Evolutionary conservation across 768 basidiomycete species (phyloP).

Genomic region (Filobasidium wieringae): DNA sequence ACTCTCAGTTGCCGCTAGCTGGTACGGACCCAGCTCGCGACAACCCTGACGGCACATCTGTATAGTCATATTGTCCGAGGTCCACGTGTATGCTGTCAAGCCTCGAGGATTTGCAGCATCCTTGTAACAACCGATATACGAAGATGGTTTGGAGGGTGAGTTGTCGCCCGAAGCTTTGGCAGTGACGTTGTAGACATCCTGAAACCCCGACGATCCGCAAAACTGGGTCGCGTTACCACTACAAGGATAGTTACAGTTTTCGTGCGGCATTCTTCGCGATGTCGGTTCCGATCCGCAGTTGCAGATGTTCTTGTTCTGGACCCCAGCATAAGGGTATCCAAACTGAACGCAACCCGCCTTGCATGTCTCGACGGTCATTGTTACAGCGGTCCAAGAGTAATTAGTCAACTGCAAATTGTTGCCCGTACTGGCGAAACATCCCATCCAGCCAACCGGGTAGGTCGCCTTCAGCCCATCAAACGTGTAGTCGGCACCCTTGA

Average conservation of each 20-base stretch:
- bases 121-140: not conserved
- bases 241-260: conserved; percentile 8
- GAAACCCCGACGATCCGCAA: conserved; percentile 14
- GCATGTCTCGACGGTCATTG: conserved; percentile 5
- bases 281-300: conserved; percentile 2
- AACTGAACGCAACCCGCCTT: conserved; percentile 17
- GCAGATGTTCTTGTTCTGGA: not conserved
- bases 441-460: conserved; percentile 13
- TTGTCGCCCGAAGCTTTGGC: not conserved
- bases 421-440: conserved; percentile 17
- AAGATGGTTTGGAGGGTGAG: not conserved
- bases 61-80: not conserved
- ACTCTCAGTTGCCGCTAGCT: conserved; percentile 13
- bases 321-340: conserved; percentile 9
- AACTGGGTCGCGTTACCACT: conserved; percentile 17
- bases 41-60: not conserved
- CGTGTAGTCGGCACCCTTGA: not conserved
- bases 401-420: conserved; percentile 14
- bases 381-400: conserved; percentile 11
- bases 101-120: not conserved
- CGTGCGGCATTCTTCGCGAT: not conserved
- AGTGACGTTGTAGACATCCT: conserved; percentile 16
- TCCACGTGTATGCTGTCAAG: not conserved
- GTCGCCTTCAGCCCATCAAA: not conserved
- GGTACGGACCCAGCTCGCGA: not conserved